These are phyloP conservation scores for Cylindrodendrum hubeiense DNA, from an alignment of 2,329 filamentous ascomycete species.

Conservation along the genomic window DNA sequence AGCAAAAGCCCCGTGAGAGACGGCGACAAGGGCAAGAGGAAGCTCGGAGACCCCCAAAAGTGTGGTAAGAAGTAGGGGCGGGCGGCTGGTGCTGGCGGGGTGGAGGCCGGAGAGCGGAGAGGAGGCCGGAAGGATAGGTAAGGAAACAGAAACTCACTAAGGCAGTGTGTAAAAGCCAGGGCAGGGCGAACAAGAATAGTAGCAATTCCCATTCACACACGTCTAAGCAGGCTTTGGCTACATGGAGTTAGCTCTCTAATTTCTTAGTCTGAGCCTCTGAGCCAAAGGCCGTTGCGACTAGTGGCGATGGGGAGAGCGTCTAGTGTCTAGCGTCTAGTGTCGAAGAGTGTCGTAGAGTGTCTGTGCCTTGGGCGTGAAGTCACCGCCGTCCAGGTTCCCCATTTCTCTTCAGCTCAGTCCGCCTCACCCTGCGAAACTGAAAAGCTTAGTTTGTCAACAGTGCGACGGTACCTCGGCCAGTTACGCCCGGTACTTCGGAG, in stretches of 20 bases:
- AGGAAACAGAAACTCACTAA: not conserved
- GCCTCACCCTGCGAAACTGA: not conserved
- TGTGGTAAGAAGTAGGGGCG: not conserved
- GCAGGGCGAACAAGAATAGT: slow-evolving; percentile 22
- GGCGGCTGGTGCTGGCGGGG: not conserved
- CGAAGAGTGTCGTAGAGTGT: too few relatives aligned
- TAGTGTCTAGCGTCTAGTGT: not conserved
- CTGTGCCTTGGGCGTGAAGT: not conserved
- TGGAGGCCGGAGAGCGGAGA: not conserved
- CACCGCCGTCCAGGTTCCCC: not conserved
- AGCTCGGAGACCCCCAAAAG: not conserved
- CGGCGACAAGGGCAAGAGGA: not conserved
- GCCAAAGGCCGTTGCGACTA: slow-evolving; percentile 22
- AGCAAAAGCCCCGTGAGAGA: not conserved
- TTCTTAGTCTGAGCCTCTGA: slow-evolving; percentile 6
- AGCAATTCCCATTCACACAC: slow-evolving; percentile 11
- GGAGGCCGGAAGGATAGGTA: not conserved
- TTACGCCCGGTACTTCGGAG: not conserved
- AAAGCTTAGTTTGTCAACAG: not conserved
- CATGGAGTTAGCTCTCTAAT: slow-evolving; percentile 11
- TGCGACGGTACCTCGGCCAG: not conserved
- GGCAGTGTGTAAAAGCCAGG: not conserved
- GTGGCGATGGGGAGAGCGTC: not conserved
- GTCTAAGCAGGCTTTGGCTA: slow-evolving; percentile 16
- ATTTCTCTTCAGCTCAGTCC: not conserved